Evolutionary conservation across 2,329 filamentous ascomycete species (phyloP).

Genomic region (Penicillium sp.): DNA sequence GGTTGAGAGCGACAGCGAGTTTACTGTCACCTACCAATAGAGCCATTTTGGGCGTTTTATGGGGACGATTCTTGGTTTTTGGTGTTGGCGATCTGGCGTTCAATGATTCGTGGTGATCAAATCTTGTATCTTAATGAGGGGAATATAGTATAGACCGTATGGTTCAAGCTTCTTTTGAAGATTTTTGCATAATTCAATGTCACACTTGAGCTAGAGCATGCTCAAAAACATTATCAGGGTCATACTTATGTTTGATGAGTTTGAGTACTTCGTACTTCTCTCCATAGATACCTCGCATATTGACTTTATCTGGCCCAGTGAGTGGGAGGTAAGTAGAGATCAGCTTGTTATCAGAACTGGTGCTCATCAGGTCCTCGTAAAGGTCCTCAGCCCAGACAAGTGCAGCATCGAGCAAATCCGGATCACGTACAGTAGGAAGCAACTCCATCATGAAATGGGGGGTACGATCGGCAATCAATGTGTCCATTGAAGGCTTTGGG

Average conservation of each 20-base stretch:
- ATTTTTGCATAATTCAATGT: neutral
- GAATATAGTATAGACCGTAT: neutral
- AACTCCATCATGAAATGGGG: constrained; percentile 44
- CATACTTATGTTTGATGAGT: constrained; percentile 36
- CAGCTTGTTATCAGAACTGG: constrained; percentile 9
- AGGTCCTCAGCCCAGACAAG: constrained; percentile 10
- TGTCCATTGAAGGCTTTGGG: constrained; percentile 18
- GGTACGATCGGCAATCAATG: constrained; percentile 33
- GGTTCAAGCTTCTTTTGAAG: neutral
- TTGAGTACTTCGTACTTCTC: constrained; percentile 23
- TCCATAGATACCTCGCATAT: constrained; percentile 34
- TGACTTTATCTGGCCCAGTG: constrained; percentile 24
- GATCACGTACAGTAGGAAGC: constrained; percentile 25
- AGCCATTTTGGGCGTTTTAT: neutral
- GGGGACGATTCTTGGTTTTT: neutral
- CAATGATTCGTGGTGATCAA: neutral
- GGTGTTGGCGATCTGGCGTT: neutral
- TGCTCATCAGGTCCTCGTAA: constrained; percentile 19
- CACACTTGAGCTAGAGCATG: constrained; percentile 7
- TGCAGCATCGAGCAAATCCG: constrained; percentile 3
- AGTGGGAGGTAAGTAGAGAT: constrained; percentile 36
- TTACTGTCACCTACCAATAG: constrained; percentile 28
- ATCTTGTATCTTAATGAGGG: neutral
- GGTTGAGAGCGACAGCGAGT: constrained; percentile 26
- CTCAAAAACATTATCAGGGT: constrained; percentile 41